Percentiles rank a stretch among this genome's conserved stretches.
phyloP scores from a whole-genome alignment of 192 early-diverging fungal species.

The Coemansia sp. region DNA sequence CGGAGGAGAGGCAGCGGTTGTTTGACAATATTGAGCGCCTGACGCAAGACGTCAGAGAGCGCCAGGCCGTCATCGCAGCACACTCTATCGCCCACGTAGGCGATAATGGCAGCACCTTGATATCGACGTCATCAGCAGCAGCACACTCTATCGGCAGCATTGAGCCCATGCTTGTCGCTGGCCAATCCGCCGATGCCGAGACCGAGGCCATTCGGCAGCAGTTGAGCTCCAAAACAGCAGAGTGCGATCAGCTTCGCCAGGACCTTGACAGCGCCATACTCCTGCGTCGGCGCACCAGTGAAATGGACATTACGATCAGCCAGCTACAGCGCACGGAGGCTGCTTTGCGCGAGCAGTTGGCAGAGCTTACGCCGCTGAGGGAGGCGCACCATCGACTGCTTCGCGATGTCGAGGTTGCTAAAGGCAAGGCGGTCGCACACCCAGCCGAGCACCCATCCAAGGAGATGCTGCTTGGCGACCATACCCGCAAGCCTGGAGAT shows the following conservation, averaged over 20 bases:
- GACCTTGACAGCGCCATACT: background rate
- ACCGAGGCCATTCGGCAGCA: conserved; percentile 10
- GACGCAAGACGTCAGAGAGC: conserved; percentile 27
- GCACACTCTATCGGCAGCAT: conserved; percentile 32
- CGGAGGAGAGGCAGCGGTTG: conserved; percentile 48
- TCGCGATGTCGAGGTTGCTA: conserved; percentile 12
- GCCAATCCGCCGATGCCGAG: background rate
- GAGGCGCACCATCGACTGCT: conserved; percentile 5
- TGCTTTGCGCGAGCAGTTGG: conserved; percentile 24
- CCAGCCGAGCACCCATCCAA: background rate
- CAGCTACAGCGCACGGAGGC: conserved; percentile 10
- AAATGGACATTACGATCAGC: background rate
- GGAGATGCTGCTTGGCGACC: conserved; percentile 16
- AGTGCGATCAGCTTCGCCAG: conserved; percentile 8
- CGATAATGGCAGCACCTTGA: background rate
- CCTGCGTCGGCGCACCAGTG: conserved; percentile 1
- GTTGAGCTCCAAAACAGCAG: conserved; percentile 9
- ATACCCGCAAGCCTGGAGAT: conserved; percentile 28
- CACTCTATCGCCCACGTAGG: background rate
- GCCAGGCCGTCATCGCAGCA: conserved; percentile 14
- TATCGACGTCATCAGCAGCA: background rate
- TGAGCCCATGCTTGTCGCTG: conserved; percentile 16
- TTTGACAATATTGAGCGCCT: conserved; percentile 53
- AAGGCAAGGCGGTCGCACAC: background rate
- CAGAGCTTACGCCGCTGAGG: conserved; percentile 14